These are phyloP conservation scores for Harringtonia lauricola DNA, from an alignment of 2,329 filamentous ascomycete species.

Conservation along the genomic window DNA sequence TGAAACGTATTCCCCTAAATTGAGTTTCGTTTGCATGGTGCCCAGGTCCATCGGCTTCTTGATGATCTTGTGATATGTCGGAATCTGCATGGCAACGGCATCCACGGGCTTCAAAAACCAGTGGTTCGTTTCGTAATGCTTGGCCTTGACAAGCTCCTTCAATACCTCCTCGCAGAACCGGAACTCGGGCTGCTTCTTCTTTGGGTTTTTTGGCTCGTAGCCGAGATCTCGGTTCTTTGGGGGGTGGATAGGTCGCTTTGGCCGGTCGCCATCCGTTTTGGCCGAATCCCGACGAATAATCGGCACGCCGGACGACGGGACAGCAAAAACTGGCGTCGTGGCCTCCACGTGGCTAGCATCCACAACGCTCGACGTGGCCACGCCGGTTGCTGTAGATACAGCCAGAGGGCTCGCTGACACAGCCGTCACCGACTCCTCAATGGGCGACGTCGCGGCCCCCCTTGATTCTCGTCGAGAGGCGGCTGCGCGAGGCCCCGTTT, in stretches of 20 bases:
- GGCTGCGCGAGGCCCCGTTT: constrained; percentile 31
- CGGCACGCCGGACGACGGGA: constrained; percentile 67
- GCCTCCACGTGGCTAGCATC: constrained; percentile 22
- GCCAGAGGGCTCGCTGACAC: constrained; percentile 24
- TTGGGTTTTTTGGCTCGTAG: constrained; percentile 71
- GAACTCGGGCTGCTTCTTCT: constrained; percentile 81
- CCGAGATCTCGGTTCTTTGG: constrained; percentile 87
- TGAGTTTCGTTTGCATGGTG: constrained; percentile 70
- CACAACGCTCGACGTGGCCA: too few relatives aligned
- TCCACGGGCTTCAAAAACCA: constrained; percentile 82
- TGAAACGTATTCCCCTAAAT: constrained; percentile 66
- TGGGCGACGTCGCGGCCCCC: constrained; percentile 20
- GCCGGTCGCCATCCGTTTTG: constrained; percentile 63
- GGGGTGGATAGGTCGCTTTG: constrained; percentile 88
- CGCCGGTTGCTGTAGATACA: constrained; percentile 13
- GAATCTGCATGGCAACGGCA: constrained; percentile 86
- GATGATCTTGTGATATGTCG: constrained; percentile 84
- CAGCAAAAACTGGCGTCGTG: constrained; percentile 43
- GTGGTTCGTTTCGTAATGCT: constrained; percentile 55
- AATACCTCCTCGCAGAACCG: constrained; percentile 81
- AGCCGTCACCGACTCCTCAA: constrained; percentile 8
- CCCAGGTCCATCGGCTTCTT: constrained; percentile 94
- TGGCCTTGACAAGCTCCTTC: constrained; percentile 64
- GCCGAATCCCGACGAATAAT: constrained; percentile 79
- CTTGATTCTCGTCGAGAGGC: constrained; percentile 22